Base-by-base conservation (phyloP, 176 grass and related monocot genomes). In the Hordeum marinum region DNA sequence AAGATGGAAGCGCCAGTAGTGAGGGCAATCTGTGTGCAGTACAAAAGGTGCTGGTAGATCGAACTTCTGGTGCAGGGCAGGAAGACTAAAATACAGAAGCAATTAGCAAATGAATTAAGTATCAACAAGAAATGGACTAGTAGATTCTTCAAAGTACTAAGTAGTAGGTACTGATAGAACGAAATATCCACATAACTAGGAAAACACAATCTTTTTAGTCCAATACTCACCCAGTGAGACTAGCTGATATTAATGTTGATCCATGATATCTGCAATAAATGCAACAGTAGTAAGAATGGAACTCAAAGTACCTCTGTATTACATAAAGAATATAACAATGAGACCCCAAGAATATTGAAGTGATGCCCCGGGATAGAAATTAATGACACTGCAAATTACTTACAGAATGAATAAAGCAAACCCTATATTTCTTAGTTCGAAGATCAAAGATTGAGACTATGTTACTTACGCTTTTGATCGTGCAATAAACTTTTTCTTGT, bases 401-500 rank as follows among this genome's bases (percentile, higher is more conserved):
- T 29, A 63, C 48, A 60, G 21, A 82, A 74, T n/a, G 40, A 62
- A 73, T 42, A 31, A 85, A 70, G 74, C 9, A 36, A 37, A 65
- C 32, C 14, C 20, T 13, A 57, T 20, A 24, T 35, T 7, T 67
- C 7, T 76, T 78, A n/a, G 29, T 81, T 78, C 74, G 1, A 57
- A 39, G 7, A 77, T 77, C 7, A 74, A 23, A 75, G 70, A 5
- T 55, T 68, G 36, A 83, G 68, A 84, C 9, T 52, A 35, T 15
- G 14, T 50, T 17, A 5, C 83, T 89, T 94, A 99, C 96, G 96
- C 70, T 78, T 99, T 95, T 91, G 91, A 77, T 69, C 93, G 90
- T 17, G 96, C 96, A 81, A 99, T 99, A 71, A 99, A 96, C 83
- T 99, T 99, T 76, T 99, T 99, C 90, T 99, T 99, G 42, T 99